Conservation (phyloP, 805 yeast genomes). For the Metschnikowia dekortorum region DNA sequence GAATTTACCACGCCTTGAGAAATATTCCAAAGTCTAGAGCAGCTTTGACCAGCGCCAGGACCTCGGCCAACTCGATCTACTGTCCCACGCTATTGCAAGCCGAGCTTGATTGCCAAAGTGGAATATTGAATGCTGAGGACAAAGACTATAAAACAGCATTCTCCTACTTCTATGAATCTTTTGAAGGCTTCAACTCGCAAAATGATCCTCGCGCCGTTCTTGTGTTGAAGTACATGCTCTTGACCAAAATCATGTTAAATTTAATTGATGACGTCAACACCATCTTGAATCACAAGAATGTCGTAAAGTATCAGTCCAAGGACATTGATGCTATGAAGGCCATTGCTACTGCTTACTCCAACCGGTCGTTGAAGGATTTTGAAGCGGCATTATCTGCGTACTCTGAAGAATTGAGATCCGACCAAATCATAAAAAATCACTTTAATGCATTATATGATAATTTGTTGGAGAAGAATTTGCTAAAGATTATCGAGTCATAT, state of each 20-base stretch:
- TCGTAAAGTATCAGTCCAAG: conserved; percentile 65
- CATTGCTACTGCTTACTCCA: conserved; percentile 81
- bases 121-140: conserved; percentile 93
- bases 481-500: conserved; percentile 93
- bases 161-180: conserved; percentile 91
- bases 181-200: conserved; percentile 81
- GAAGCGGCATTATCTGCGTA: conserved; percentile 76
- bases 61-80: conserved; percentile 95
- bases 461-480: conserved; percentile 84
- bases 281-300: conserved; percentile 67
- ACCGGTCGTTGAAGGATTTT: conserved; percentile 86
- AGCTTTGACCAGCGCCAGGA: conserved; percentile 89
- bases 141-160: conserved; percentile 94
- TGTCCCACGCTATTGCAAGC: conserved; percentile 94
- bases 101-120: conserved; percentile 91
- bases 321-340: conserved; percentile 96
- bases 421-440: conserved; percentile 85
- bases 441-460: conserved; percentile 91
- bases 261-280: conserved; percentile 79
- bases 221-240: conserved; percentile 85
- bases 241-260: conserved; percentile 91
- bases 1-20: conserved; percentile 85
- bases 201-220: conserved; percentile 58
- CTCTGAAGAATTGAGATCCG: conserved; percentile 72
- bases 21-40: conserved; percentile 90